Percentiles rank a stretch among this genome's conserved stretches.
Conservation (phyloP, 2,329 filamentous ascomycete species). For the Stagonosporopsis rhizophila region DNA sequence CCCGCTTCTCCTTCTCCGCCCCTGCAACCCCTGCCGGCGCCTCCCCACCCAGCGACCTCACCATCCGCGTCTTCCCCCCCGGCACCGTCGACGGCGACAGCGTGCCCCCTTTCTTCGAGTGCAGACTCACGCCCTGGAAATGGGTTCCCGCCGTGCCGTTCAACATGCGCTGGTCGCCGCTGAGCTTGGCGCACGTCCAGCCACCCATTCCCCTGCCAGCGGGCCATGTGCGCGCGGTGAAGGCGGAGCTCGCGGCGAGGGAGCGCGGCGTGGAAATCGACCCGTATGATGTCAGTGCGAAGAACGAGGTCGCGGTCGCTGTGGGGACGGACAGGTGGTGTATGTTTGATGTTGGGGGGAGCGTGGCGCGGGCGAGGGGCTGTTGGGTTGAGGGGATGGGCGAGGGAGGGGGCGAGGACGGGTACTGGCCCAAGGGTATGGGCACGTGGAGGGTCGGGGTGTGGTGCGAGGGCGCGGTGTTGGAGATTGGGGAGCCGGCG, state of each 20-base stretch:
- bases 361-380: conserved; percentile 30
- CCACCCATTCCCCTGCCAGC: conserved; percentile 31
- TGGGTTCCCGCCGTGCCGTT: conserved; percentile 38
- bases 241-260: conserved; percentile 12
- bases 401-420: conserved; percentile 7
- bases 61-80: conserved; percentile 37
- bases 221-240: conserved; percentile 17
- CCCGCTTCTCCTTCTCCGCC: conserved; percentile 42
- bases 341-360: conserved; percentile 28
- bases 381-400: conserved; percentile 33
- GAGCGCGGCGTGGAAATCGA: conserved; percentile 20
- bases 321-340: conserved; percentile 38
- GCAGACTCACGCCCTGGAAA: conserved; percentile 35
- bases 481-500: conserved; percentile 29
- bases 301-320: conserved; percentile 28
- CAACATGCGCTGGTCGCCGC: conserved; percentile 32
- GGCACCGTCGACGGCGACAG: conserved; percentile 32
- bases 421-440: conserved; percentile 33
- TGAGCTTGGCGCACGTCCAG: conserved; percentile 32
- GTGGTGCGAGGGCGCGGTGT: conserved; percentile 40
- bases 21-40: conserved; percentile 25
- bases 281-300: conserved; percentile 30
- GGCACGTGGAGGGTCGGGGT: conserved; percentile 35
- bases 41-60: conserved; percentile 28
- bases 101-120: conserved; percentile 34